Percentiles rank a stretch among this genome's conserved stretches.
phyloP scores from a whole-genome alignment of 176 grass and related monocot genomes.

The Musa itinerans region DNA sequence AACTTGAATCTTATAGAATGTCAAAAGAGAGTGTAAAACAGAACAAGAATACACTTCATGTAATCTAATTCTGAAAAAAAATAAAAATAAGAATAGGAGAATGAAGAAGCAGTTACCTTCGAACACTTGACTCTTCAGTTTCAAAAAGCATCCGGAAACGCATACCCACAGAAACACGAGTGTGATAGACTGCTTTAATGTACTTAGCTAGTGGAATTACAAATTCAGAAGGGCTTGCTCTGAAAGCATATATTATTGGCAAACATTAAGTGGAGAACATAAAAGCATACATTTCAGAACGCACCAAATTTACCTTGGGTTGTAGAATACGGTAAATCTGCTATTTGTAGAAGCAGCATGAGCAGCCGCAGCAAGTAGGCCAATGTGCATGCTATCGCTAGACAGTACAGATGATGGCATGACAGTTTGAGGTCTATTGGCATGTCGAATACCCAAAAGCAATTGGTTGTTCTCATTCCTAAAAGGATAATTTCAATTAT shows the following conservation, averaged over 20 bases:
- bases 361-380: conserved; percentile 93
- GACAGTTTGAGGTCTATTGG: conserved; percentile 78
- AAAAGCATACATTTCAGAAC: background rate
- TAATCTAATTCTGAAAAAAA: conserved; percentile 2
- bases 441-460: conserved; percentile 84
- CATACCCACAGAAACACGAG: conserved; percentile 94
- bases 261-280: background rate
- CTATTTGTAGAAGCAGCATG: conserved; percentile 97
- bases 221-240: conserved; percentile 94
- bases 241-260: conserved; percentile 25
- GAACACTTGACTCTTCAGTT: conserved; percentile 94
- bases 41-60: background rate
- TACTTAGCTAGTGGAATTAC: conserved; percentile 92
- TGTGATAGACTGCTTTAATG: conserved; percentile 93
- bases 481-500: background rate
- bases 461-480: conserved; percentile 99
- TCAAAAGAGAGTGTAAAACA: no score
- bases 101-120: conserved; percentile 38
- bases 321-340: conserved; percentile 97
- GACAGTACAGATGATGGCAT: conserved; percentile 99
- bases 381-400: conserved; percentile 98
- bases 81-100: background rate
- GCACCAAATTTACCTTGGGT: conserved; percentile 53
- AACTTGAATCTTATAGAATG: background rate
- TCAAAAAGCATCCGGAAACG: conserved; percentile 99